Evolutionary conservation across 768 basidiomycete species (phyloP).

Genomic region (Podaxis sp.): DNA sequence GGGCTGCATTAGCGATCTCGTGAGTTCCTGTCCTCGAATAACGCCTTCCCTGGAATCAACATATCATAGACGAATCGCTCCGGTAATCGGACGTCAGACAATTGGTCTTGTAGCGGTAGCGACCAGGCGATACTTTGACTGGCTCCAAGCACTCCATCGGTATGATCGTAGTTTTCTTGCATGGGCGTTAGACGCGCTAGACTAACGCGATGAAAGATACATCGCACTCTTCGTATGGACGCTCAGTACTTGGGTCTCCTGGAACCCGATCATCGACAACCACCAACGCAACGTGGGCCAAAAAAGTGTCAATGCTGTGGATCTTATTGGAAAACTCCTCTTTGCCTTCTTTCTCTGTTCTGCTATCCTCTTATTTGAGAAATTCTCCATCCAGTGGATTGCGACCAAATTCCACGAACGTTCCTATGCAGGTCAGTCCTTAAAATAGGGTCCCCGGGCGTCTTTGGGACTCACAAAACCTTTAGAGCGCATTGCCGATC

Average conservation of each 20-base stretch:
- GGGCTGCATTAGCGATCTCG: slow-evolving; percentile 68
- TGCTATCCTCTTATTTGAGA: slow-evolving; percentile 73
- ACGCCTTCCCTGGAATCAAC: neutral
- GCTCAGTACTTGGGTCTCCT: slow-evolving; percentile 66
- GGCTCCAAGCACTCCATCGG: slow-evolving; percentile 66
- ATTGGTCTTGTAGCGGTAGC: slow-evolving; percentile 74
- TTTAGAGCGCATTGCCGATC: slow-evolving; percentile 76
- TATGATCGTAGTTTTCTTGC: slow-evolving; percentile 25
- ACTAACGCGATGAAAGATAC: slow-evolving; percentile 34
- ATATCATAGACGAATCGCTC: slow-evolving; percentile 42
- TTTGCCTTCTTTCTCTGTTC: slow-evolving; percentile 74
- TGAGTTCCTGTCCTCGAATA: slow-evolving; percentile 33
- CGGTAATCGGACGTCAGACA: slow-evolving; percentile 54
- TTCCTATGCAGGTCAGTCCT: slow-evolving; percentile 55
- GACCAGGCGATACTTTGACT: slow-evolving; percentile 74
- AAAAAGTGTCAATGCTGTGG: slow-evolving; percentile 40
- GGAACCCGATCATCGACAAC: slow-evolving; percentile 60
- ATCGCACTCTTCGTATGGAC: slow-evolving; percentile 70
- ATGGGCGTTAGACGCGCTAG: neutral
- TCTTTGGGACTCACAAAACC: neutral
- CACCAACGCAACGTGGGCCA: slow-evolving; percentile 32
- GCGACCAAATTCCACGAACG: slow-evolving; percentile 79
- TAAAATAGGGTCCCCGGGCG: neutral
- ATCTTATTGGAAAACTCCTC: slow-evolving; percentile 60
- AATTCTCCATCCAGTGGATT: slow-evolving; percentile 85